Evolutionary conservation across 2,329 filamentous ascomycete genomes (phyloP), one percentile per base, ranked within the genome.

Genomic region (Gnomoniopsis smithogilvyi): DNA sequence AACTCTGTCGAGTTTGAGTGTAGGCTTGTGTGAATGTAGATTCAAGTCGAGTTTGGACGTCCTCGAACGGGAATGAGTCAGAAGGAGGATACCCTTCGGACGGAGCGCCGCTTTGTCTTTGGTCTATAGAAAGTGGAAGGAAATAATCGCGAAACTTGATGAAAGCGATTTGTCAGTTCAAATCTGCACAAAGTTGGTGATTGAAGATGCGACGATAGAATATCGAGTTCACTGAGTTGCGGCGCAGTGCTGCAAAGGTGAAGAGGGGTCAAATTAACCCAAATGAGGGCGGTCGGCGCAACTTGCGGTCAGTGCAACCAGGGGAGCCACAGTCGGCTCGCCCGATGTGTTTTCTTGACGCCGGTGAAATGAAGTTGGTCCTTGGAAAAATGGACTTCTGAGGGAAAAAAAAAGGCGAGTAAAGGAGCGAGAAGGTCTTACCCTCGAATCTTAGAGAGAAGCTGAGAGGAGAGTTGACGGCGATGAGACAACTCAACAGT

Each of bases 251-350:
- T 19, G 45, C 45, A 43, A 33, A 41, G 21, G 6, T 33, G 38
- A 41, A 30, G 41, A 58, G 26, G 30, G 52, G 52, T 30, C 48
- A 43, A 56, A 41, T 49, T 43, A 45, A 51, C 48, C 30, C 36
- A 45, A 53, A 3, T 34, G 36, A 34, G 36, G 36, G 50, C 47
- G 14, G 30, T 56, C 54, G 34, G 38, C 56, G 45, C 60, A 62
- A 62, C 43, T 60, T 59, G 60, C 60, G 60, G 60, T 62, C 60
- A 62, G 49, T 52, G 47, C n/a, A 49, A 56, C 41, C 52, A 30
- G 51, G 36, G 24, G 54, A 19, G 30, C 12, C 43, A 45, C 38
- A 30, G 34, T 56, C 57, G 56, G 14, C 12, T 34, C 22, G 38
- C 8, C 45, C 47, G 54, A 21, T 30, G 11, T 24, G 14, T 30